Evolutionary conservation across 1,139 yeast genomes (phyloP).

Genomic region (Candida pseudoviswanathii): DNA sequence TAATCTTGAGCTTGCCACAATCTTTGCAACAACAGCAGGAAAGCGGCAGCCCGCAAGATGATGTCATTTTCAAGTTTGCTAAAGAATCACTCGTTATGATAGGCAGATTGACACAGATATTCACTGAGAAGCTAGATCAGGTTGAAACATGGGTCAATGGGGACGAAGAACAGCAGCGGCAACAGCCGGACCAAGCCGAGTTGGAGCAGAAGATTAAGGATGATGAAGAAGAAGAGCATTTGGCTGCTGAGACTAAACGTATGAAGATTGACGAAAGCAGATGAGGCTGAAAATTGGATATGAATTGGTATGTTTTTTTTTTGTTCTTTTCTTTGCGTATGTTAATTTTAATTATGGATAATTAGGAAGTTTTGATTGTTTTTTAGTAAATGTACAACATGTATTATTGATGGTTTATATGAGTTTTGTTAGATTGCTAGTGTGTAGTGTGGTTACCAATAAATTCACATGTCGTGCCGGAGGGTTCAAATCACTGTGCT

Average conservation of each 20-base stretch:
- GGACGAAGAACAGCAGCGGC: constrained; percentile 24
- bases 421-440: too few relatives aligned
- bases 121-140: constrained; percentile 78
- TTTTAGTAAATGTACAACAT: neutral
- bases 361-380: neutral
- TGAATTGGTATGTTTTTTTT: neutral
- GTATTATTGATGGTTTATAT: neutral
- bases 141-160: constrained; percentile 83
- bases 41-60: constrained; percentile 35
- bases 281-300: neutral
- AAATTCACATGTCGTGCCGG: too few relatives aligned
- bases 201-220: constrained; percentile 4
- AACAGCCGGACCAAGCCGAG: constrained; percentile 1
- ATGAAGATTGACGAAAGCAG: constrained; percentile 16
- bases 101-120: constrained; percentile 75
- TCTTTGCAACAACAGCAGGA: constrained; percentile 27
- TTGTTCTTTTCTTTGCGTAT: neutral
- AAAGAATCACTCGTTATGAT: constrained; percentile 91
- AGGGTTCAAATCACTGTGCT: too few relatives aligned
- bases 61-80: constrained; percentile 76
- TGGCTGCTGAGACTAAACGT: constrained; percentile 17
- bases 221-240: constrained; percentile 10
- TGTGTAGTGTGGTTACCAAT: too few relatives aligned
- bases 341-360: neutral
- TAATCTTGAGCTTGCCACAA: constrained; percentile 69